phyloP scores from a whole-genome alignment of 2,329 filamentous ascomycete species.

The Arachnomyces sp. region DNA sequence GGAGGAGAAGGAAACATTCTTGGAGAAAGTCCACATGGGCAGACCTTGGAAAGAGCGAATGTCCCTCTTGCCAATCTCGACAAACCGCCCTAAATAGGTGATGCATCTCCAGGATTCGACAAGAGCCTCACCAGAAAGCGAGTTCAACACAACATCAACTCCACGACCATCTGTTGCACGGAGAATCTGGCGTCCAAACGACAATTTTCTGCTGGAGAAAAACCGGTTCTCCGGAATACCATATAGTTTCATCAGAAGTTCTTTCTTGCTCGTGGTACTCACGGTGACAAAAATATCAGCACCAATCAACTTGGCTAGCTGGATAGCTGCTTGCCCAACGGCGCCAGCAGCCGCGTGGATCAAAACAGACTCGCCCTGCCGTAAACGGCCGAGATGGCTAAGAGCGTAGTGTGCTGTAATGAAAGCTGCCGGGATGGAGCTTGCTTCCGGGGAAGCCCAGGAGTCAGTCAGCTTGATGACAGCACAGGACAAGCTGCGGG shows the following conservation, averaged over 20 bases:
- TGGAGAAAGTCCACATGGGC: too few species aligned
- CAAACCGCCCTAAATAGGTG: slow-evolving; percentile 33
- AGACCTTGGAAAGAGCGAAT: slow-evolving; percentile 14
- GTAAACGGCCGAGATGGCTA: slow-evolving; percentile 16
- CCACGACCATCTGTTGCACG: slow-evolving; percentile 14
- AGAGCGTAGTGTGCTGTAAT: slow-evolving; percentile 15
- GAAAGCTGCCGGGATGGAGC: slow-evolving; percentile 8
- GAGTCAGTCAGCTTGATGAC: slow-evolving; percentile 28
- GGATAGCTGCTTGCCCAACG: slow-evolving; percentile 20
- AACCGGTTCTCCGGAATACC: slow-evolving; percentile 16
- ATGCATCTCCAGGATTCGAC: slow-evolving; percentile 16
- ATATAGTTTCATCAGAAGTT: slow-evolving; percentile 17
- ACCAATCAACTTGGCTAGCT: slow-evolving; percentile 16
- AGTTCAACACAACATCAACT: slow-evolving; percentile 23
- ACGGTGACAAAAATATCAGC: slow-evolving; percentile 21
- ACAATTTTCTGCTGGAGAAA: slow-evolving; percentile 16
- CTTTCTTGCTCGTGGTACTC: slow-evolving; percentile 16
- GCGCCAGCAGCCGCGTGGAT: slow-evolving; percentile 23
- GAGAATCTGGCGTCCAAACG: slow-evolving; percentile 14
- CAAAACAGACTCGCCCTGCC: slow-evolving; percentile 20
- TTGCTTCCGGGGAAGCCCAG: slow-evolving; percentile 27
- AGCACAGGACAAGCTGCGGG: slow-evolving; percentile 17
- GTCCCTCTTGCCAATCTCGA: slow-evolving; percentile 43
- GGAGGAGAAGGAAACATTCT: too few species aligned
- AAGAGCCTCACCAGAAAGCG: slow-evolving; percentile 19